phyloP scores from a whole-genome alignment of 2,329 filamentous ascomycete species.

The Monosporascus sp. region DNA sequence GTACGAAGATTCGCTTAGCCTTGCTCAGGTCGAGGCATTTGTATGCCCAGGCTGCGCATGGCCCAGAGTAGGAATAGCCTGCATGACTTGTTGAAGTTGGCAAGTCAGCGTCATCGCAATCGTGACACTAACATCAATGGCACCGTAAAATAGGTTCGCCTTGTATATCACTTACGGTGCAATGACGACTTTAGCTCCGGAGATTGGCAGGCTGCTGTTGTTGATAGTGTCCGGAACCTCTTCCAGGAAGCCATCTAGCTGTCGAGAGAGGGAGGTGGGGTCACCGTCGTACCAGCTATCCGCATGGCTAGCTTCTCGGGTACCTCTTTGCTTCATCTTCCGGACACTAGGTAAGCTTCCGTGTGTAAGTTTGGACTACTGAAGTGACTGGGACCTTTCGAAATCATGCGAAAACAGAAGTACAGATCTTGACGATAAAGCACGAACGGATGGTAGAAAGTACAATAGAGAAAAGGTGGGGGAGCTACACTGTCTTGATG shows the following conservation, averaged over 20 bases:
- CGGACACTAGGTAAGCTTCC: too few species aligned
- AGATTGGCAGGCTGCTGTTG: conserved; percentile 57
- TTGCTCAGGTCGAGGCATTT: conserved; percentile 77
- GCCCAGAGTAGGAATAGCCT: conserved; percentile 87
- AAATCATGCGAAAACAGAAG: too few species aligned
- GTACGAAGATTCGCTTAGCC: conserved; percentile 82
- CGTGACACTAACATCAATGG: too few species aligned
- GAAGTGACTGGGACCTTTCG: conserved; percentile 1
- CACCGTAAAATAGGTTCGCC: background rate
- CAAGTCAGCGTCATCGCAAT: too few species aligned
- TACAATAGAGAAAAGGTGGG: too few species aligned
- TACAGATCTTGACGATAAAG: too few species aligned
- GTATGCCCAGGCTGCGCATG: conserved; percentile 92
- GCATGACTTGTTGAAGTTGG: conserved; percentile 62
- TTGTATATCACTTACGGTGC: conserved; percentile 65
- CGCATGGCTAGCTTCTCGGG: conserved; percentile 64
- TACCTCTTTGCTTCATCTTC: conserved; percentile 27
- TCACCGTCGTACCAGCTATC: conserved; percentile 79
- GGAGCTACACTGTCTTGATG: too few species aligned
- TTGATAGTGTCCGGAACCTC: conserved; percentile 63
- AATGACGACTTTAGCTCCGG: conserved; percentile 78
- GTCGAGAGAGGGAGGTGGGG: conserved; percentile 50
- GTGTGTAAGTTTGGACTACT: background rate
- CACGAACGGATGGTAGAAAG: too few species aligned
- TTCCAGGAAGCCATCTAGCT: conserved; percentile 73